Percentiles rank a stretch among this genome's conserved stretches.
These are phyloP conservation scores for Colletotrichum horii DNA, from an alignment of 2,329 filamentous ascomycete species.

Conservation along the genomic window DNA sequence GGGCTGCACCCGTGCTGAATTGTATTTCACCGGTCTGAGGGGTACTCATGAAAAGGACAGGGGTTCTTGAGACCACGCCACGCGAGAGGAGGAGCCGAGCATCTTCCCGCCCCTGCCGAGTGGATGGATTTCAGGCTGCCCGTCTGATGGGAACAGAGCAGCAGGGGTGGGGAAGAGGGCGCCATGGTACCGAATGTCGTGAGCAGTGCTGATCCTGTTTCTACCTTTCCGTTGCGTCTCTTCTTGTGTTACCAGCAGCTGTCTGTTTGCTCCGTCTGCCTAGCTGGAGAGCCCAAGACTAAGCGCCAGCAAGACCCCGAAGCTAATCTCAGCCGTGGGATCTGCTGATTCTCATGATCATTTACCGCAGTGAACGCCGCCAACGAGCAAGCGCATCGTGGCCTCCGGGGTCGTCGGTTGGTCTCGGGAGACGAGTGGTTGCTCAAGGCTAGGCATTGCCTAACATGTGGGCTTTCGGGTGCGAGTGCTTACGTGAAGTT, in stretches of 20 bases:
- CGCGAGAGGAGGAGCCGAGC: constrained; percentile 24
- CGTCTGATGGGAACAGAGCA: constrained; percentile 18
- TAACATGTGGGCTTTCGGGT: background rate
- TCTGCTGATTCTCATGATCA: background rate
- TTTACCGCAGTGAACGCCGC: background rate
- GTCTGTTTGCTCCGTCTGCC: constrained; percentile 6
- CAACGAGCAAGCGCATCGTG: background rate
- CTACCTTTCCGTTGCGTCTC: background rate
- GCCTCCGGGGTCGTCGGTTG: background rate
- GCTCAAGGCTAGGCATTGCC: background rate
- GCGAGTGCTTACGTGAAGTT: constrained; percentile 16
- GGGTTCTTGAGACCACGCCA: constrained; percentile 27
- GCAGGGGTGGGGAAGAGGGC: constrained; percentile 6
- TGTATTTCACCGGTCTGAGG: constrained; percentile 48
- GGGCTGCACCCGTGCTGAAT: constrained; percentile 40
- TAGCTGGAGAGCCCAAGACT: background rate
- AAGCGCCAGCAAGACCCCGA: background rate
- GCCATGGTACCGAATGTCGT: constrained; percentile 12
- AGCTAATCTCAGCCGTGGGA: background rate
- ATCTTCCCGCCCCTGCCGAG: constrained; percentile 23
- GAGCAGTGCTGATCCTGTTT: constrained; percentile 19
- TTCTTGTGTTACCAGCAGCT: constrained; percentile 14
- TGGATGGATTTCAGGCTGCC: constrained; percentile 22
- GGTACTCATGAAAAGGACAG: constrained; percentile 38
- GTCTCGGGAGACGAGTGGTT: background rate